These are phyloP conservation scores for Herpotrichia juniperi DNA, from an alignment of 2,329 filamentous ascomycete genomes.

Conservation along the genomic window DNA sequence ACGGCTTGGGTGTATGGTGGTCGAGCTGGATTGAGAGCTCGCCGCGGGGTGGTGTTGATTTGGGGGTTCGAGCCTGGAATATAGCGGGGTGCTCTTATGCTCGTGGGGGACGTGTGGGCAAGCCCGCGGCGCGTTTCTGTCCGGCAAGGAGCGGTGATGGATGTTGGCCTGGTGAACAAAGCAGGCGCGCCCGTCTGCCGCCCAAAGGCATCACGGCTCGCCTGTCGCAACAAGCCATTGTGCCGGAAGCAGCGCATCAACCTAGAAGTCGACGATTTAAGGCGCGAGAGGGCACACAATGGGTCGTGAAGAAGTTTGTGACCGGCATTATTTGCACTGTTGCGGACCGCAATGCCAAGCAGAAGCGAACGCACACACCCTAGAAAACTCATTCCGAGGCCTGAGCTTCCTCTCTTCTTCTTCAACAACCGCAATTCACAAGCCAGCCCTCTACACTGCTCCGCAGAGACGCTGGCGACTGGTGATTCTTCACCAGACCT, in stretches of 20 bases:
- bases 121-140: slow-evolving; percentile 25
- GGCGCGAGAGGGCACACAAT: slow-evolving; percentile 25
- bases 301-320: slow-evolving; percentile 25
- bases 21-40: slow-evolving; percentile 13
- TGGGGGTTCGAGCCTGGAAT: slow-evolving; percentile 19
- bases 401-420: slow-evolving; percentile 14
- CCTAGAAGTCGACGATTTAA: slow-evolving; percentile 17
- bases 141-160: slow-evolving; percentile 30
- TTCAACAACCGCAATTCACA: slow-evolving; percentile 39
- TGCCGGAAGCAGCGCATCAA: slow-evolving; percentile 44
- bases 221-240: slow-evolving; percentile 20
- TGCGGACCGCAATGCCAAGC: slow-evolving; percentile 3
- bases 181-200: background rate
- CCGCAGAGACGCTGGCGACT: slow-evolving; percentile 39
- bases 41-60: slow-evolving; percentile 31
- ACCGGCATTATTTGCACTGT: background rate
- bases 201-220: background rate
- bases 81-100: slow-evolving; percentile 28
- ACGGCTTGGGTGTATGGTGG: slow-evolving; percentile 26
- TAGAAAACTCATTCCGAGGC: background rate
- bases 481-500: slow-evolving; percentile 33
- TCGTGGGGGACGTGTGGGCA: slow-evolving; percentile 34
- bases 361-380: background rate
- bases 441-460: slow-evolving; percentile 33
- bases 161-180: slow-evolving; percentile 4